phyloP scores from a whole-genome alignment of 2,329 filamentous ascomycete genomes.

The Apiospora aurea region DNA sequence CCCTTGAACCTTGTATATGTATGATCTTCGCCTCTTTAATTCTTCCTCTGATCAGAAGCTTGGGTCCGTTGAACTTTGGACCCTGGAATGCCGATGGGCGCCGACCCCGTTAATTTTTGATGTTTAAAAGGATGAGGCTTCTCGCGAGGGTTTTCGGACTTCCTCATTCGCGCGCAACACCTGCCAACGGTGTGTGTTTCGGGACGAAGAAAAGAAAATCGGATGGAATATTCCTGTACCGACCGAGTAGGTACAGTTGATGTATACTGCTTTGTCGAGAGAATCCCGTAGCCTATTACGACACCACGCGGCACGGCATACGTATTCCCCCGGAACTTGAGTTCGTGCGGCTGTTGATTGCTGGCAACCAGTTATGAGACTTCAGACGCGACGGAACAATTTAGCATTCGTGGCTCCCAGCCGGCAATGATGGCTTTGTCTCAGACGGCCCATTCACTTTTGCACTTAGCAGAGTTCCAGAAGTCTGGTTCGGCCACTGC shows the following conservation, averaged over 20 bases:
- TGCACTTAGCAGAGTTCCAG: background rate
- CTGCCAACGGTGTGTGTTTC: background rate
- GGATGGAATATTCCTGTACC: background rate
- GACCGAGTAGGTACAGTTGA: too few species aligned
- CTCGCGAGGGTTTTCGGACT: background rate
- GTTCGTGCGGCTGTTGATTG: constrained; percentile 10
- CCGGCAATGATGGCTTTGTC: constrained; percentile 15
- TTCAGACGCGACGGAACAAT: background rate
- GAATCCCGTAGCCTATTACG: background rate
- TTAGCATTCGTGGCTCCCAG: constrained; percentile 17
- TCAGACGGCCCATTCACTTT: background rate
- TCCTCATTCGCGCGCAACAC: background rate
- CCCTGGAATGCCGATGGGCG: constrained; percentile 7
- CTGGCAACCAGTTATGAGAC: background rate
- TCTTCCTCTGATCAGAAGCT: background rate
- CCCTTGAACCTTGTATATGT: constrained; percentile 13
- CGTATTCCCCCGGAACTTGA: background rate
- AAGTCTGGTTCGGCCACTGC: background rate
- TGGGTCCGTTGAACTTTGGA: background rate
- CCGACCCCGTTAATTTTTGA: constrained; percentile 3
- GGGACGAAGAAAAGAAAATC: background rate
- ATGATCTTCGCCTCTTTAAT: constrained; percentile 6
- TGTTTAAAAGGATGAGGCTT: background rate
- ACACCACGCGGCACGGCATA: background rate
- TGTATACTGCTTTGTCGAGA: background rate